Evolutionary conservation across 495 filamentous ascomycete genomes (phyloP), one percentile per base, ranked within the genome.

Genomic region (Trichoderma parareesei): DNA sequence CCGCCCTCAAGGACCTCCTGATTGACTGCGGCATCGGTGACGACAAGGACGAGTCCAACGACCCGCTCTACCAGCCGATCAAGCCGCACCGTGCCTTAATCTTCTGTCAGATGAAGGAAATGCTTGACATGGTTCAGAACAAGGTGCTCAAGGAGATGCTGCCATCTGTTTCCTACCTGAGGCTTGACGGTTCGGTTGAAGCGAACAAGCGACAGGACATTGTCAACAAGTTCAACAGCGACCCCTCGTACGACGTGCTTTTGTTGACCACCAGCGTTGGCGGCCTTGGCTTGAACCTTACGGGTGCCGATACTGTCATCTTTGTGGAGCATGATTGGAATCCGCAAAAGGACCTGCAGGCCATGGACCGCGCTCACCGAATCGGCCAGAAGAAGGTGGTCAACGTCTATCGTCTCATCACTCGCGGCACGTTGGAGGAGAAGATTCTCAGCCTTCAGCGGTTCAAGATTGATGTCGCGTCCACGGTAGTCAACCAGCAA

Each of bases 261-360:
- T 86, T 98, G 10, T 76, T 98, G 64, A 98, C 95, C 1, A 98
- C 94, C 14, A 91, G 88, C 69, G 93, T 98, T 61, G 94, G 94
- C 75, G 94, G 94, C 67, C 79, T 98, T 33, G 94, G 94, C 33
- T 83, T 98, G 63, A 98, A 98, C 74, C 81, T 98, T 38, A 98
- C 94, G 11, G 94, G 94, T 67, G 94, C 94, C 9, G 94, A 98
- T 77, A 98, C 94, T 0, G 94, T 98, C 67, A 98, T 98, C 68
- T 98, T 98, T 71, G 95, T 98, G 37, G 94, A 98, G 77, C 94
- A 98, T 75, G 94, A 98, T 75, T 98, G 94, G 94, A 98, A 98
- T 72, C 94, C 94, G 41, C 95, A 98, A 73, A 96, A 96, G 76
- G 94, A 98, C 77, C 84, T 98, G 69, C 94, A 98, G 74, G 94